Evolutionary conservation across 495 filamentous ascomycete species (phyloP).

Genomic region (Xeromyces bisporus): DNA sequence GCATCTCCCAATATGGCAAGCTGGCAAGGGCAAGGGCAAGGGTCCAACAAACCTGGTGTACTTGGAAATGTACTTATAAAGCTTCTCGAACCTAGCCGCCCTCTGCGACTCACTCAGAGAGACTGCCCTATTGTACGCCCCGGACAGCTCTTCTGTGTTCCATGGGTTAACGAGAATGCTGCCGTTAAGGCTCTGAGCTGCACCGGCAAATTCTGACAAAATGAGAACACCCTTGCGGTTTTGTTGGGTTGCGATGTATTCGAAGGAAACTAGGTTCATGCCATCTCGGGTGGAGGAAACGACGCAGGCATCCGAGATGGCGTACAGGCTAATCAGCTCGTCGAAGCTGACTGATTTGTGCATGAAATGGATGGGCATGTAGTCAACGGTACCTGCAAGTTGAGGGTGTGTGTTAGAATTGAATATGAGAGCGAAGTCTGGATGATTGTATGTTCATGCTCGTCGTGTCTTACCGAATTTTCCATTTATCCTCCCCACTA

Average conservation of each 20-base stretch:
- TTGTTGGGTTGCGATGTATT: conserved; percentile 74
- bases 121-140: conserved; percentile 67
- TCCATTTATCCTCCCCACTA: conserved; percentile 76
- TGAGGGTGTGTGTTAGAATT: background rate
- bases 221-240: conserved; percentile 71
- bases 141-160: conserved; percentile 76
- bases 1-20: no score
- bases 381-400: conserved; percentile 53
- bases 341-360: conserved; percentile 72
- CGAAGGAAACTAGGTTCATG: conserved; percentile 85
- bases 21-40: no score
- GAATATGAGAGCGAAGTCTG: no score
- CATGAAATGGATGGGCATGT: conserved; percentile 83
- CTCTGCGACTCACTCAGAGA: conserved; percentile 65
- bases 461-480: conserved; percentile 50
- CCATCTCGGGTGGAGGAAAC: conserved; percentile 77
- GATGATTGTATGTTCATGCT: no score
- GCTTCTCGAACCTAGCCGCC: conserved; percentile 55
- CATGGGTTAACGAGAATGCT: conserved; percentile 74
- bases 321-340: conserved; percentile 71
- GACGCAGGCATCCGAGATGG: conserved; percentile 69
- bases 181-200: conserved; percentile 69
- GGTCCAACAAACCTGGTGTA: conserved; percentile 43
- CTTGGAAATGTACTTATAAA: conserved; percentile 72
- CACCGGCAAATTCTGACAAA: conserved; percentile 74